Evolutionary conservation across 352 stramenopile species (phyloP).

Genomic region (Albugo laibachii): DNA sequence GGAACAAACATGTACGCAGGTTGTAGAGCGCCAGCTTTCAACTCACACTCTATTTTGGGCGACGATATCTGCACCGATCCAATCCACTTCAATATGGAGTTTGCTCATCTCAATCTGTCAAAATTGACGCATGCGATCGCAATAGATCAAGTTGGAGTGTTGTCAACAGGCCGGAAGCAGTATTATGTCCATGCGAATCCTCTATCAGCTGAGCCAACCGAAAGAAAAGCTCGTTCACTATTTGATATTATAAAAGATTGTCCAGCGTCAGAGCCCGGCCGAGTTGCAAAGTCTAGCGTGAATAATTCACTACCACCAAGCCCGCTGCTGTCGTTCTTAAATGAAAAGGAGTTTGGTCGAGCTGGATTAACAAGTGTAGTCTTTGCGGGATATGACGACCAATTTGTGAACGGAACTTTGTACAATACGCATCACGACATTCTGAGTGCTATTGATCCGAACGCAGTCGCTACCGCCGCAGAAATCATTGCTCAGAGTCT

Average conservation of each 20-base stretch:
- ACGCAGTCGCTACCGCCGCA: conserved; percentile 31
- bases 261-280: conserved; percentile 12
- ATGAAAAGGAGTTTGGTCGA: conserved; percentile 39
- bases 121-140: conserved; percentile 53
- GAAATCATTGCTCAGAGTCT: conserved; percentile 56
- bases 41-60: conserved; percentile 30
- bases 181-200: conserved; percentile 58
- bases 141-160: conserved; percentile 51
- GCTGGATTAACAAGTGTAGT: conserved; percentile 37
- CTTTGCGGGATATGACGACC: conserved; percentile 38
- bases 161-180: conserved; percentile 20
- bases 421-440: conserved; percentile 60
- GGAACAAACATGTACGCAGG: conserved; percentile 5
- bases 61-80: conserved; percentile 43
- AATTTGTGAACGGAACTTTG: conserved; percentile 19
- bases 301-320: conserved; percentile 31
- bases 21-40: conserved; percentile 24
- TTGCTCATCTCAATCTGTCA: conserved; percentile 24
- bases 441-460: conserved; percentile 19
- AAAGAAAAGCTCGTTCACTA: not conserved
- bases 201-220: conserved; percentile 22
- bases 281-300: conserved; percentile 7
- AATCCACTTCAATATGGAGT: conserved; percentile 40
- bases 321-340: conserved; percentile 51
- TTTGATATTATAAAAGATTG: not conserved